A percentile compares a stretch with the other conserved stretches of the same genome.
These are phyloP conservation scores for Fragilaria crotonensis DNA, from an alignment of 108 stramenopile species.

Conservation along the genomic window DNA sequence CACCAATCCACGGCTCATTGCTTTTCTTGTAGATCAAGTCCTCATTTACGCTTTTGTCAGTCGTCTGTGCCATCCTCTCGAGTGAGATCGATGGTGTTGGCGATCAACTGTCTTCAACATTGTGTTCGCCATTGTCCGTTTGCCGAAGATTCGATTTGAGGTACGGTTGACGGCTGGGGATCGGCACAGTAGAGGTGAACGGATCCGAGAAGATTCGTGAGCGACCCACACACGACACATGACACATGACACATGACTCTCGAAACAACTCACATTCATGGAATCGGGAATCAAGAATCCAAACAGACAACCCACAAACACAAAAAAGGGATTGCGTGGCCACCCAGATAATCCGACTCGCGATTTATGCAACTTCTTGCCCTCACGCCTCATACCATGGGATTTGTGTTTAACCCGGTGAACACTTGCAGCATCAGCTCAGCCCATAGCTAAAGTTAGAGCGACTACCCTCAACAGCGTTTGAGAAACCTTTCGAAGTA, in stretches of 20 bases:
- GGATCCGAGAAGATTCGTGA: neutral
- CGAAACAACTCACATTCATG: neutral
- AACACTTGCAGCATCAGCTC: too few species aligned
- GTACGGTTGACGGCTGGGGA: neutral
- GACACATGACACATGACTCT: too few species aligned
- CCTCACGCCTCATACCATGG: neutral
- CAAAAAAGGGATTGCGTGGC: neutral
- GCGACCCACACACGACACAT: neutral
- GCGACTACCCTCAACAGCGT: neutral
- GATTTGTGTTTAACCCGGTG: too few species aligned
- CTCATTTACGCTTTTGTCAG: too few species aligned
- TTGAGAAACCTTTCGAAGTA: neutral
- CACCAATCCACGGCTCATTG: conserved; percentile 14
- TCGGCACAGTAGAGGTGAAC: neutral
- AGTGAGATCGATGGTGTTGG: too few species aligned
- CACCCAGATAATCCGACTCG: neutral
- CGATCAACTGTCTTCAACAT: too few species aligned
- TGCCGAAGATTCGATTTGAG: neutral
- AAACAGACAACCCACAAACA: neutral
- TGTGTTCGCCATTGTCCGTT: neutral
- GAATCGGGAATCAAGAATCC: neutral
- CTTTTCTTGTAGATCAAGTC: neutral
- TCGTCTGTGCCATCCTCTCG: too few species aligned
- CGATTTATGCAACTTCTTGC: neutral
- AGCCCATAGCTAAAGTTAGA: neutral